Percentiles rank a stretch among this genome's conserved stretches.
Evolutionary conservation across 148 eudicot species (phyloP).

Genomic region (Cornus controversa): DNA sequence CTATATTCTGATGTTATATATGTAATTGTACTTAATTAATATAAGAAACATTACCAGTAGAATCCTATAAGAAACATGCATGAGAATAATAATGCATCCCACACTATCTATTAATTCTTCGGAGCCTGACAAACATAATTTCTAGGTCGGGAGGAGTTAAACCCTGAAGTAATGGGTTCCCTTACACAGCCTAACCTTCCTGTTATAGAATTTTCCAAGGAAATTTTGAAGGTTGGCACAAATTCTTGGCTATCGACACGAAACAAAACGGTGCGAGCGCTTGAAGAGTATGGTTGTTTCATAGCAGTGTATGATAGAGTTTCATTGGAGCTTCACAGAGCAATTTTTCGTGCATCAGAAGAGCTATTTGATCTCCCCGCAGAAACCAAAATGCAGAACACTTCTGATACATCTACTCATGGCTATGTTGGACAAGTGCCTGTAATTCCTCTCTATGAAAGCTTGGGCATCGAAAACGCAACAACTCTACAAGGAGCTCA

Average conservation of each 20-base stretch:
- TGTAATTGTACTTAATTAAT: too few species aligned
- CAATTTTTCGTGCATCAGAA: conserved; percentile 27
- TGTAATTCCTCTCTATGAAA: conserved; percentile 35
- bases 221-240: conserved; percentile 10
- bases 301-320: conserved; percentile 24
- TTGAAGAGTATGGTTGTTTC: conserved; percentile 41
- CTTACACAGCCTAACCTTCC: conserved; percentile 27
- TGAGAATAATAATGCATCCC: background rate
- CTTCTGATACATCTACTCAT: conserved; percentile 29
- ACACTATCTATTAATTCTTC: background rate
- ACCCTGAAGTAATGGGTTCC: conserved; percentile 25
- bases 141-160: background rate
- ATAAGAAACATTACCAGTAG: too few species aligned
- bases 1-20: too few species aligned
- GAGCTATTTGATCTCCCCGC: conserved; percentile 35
- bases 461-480: conserved; percentile 39
- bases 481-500: conserved; percentile 34
- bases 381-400: conserved; percentile 30
- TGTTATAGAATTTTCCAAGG: conserved; percentile 21
- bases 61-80: too few species aligned
- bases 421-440: conserved; percentile 44
- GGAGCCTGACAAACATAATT: background rate
- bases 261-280: conserved; percentile 23
- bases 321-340: conserved; percentile 30
- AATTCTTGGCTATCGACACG: conserved; percentile 27